phyloP scores from a whole-genome alignment of 768 basidiomycete genomes.

The Hortiboletus campestris region DNA sequence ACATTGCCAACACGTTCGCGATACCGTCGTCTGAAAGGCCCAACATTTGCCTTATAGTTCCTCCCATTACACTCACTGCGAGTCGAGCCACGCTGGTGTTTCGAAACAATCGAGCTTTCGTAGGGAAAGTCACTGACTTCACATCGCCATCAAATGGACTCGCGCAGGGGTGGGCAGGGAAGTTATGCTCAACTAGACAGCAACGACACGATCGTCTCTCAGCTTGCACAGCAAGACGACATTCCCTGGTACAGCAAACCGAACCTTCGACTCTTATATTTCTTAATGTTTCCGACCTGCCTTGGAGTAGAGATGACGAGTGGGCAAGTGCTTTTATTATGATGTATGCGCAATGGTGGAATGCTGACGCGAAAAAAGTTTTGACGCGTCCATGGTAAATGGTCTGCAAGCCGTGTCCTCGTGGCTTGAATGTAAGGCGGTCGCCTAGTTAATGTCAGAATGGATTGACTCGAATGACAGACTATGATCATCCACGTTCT shows the following conservation, averaged over 20 bases:
- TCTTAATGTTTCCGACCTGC: slow-evolving; percentile 49
- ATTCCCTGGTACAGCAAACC: slow-evolving; percentile 63
- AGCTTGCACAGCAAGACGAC: slow-evolving; percentile 39
- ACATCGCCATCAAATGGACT: slow-evolving; percentile 2
- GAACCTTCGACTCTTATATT: slow-evolving; percentile 54
- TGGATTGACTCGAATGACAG: slow-evolving; percentile 27
- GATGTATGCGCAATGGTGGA: background rate
- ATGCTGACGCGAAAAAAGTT: slow-evolving; percentile 7
- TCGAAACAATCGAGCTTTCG: background rate
- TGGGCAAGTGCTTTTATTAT: slow-evolving; percentile 9
- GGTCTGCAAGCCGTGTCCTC: slow-evolving; percentile 58
- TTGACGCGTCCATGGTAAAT: slow-evolving; percentile 57
- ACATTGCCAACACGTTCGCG: background rate
- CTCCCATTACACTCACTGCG: background rate
- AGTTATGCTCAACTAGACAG: background rate
- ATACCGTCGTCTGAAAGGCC: background rate
- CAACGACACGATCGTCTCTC: slow-evolving; percentile 15
- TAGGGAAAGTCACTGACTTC: too few species aligned
- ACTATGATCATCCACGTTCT: slow-evolving; percentile 54
- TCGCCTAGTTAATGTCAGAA: background rate
- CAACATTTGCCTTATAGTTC: background rate
- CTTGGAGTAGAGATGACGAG: slow-evolving; percentile 20
- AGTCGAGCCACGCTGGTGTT: background rate
- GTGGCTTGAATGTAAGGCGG: slow-evolving; percentile 51
- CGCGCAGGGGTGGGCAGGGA: background rate